A percentile compares a stretch with the other conserved stretches of the same genome.
Conservation (phyloP, 2,329 filamentous ascomycete genomes). For the Fusarium nanum region DNA sequence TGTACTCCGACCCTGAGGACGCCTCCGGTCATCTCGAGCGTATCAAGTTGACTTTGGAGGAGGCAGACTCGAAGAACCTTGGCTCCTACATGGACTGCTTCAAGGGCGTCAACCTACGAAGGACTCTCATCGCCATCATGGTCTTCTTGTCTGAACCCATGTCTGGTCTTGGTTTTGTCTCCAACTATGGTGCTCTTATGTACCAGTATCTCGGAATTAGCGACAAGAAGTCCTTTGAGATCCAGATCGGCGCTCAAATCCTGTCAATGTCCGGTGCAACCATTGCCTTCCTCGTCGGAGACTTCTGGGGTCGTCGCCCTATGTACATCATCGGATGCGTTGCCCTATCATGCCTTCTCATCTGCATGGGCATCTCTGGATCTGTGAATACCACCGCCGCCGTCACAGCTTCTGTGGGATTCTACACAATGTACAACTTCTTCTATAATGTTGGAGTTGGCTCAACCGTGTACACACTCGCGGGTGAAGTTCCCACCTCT, state of each 20-base stretch:
- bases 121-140: conserved; percentile 57
- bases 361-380: conserved; percentile 48
- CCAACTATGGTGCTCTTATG: conserved; percentile 55
- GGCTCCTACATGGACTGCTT: conserved; percentile 59
- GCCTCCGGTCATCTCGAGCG: conserved; percentile 55
- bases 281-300: conserved; percentile 45
- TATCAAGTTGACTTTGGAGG: conserved; percentile 62
- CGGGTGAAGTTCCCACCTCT: conserved; percentile 58
- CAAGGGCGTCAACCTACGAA: conserved; percentile 55
- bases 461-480: conserved; percentile 56
- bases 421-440: conserved; percentile 55
- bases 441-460: conserved; percentile 57
- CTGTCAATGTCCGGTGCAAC: conserved; percentile 47
- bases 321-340: conserved; percentile 46
- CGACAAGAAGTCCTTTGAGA: conserved; percentile 44
- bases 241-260: conserved; percentile 48
- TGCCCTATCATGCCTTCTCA: conserved; percentile 35
- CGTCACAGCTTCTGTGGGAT: conserved; percentile 48
- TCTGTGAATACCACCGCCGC: conserved; percentile 41
- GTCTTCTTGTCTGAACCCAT: conserved; percentile 57
- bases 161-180: conserved; percentile 59
- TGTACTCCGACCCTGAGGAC: conserved; percentile 55
- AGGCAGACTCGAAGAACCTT: conserved; percentile 49
- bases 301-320: conserved; percentile 46
- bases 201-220: conserved; percentile 48